Conservation (phyloP, 202 grass and related monocot genomes). For the Zoysia matrella region DNA sequence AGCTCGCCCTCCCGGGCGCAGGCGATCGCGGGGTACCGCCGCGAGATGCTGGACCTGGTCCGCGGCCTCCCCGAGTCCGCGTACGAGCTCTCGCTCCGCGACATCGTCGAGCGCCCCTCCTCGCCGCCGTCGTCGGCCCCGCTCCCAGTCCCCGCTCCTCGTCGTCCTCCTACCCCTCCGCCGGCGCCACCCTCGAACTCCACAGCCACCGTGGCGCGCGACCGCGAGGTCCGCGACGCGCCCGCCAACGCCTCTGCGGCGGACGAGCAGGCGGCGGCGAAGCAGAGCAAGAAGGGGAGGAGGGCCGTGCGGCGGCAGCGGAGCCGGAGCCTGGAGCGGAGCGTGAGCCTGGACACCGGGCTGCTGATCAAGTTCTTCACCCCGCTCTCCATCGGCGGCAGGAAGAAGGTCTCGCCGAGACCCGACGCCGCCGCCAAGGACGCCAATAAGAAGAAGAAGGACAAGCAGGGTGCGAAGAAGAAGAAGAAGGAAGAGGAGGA, state of each 20-base stretch:
- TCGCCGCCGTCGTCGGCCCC: not conserved
- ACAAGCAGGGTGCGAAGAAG: not conserved
- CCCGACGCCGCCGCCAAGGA: conserved; percentile 27
- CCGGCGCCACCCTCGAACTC: no score
- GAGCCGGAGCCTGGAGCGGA: conserved; percentile 53
- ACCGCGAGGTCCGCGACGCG: not conserved
- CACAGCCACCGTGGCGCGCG: no score
- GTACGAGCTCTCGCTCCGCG: conserved; percentile 86
- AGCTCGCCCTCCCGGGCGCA: conserved; percentile 50
- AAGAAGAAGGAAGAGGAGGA: not conserved
- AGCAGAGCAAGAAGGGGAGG: conserved; percentile 14
- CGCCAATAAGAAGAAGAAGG: not conserved
- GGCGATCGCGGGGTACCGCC: conserved; percentile 72
- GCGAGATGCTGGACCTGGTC: conserved; percentile 89
- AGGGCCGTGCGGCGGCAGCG: conserved; percentile 42
- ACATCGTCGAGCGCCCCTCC: conserved; percentile 62
- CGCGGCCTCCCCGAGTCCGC: conserved; percentile 68
- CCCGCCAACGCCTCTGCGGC: no score
- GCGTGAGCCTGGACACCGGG: conserved; percentile 67
- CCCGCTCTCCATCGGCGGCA: conserved; percentile 51
- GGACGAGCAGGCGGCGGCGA: not conserved
- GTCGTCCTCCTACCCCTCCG: not conserved
- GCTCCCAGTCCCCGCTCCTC: not conserved
- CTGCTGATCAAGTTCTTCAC: conserved; percentile 77
- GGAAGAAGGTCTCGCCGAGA: conserved; percentile 72